Evolutionary conservation across 176 grass and related monocot genomes (phyloP).

Genomic region (Aegilops umbellulata): DNA sequence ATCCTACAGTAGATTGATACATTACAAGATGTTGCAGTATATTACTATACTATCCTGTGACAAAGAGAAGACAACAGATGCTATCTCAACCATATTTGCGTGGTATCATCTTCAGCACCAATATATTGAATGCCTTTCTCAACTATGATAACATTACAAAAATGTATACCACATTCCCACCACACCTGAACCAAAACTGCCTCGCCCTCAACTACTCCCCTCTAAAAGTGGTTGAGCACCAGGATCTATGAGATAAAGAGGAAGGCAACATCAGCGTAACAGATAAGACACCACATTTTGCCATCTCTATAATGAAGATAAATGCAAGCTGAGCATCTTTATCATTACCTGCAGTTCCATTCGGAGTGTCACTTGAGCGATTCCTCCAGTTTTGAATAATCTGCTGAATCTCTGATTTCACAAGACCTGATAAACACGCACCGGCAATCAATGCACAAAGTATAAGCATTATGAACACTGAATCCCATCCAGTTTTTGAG

Average conservation of each 20-base stretch:
- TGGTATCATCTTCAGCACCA: background rate
- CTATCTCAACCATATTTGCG: background rate
- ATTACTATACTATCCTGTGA: background rate
- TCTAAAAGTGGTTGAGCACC: constrained; percentile 43
- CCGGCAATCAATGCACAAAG: constrained; percentile 46
- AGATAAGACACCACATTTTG: background rate
- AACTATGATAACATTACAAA: constrained; percentile 3
- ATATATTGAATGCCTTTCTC: background rate
- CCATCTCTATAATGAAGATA: background rate
- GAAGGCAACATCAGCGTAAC: constrained; percentile 1
- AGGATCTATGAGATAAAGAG: constrained; percentile 30
- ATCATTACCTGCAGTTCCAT: constrained; percentile 45
- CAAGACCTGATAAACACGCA: constrained; percentile 37
- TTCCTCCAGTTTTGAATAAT: constrained; percentile 35
- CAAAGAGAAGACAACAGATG: background rate
- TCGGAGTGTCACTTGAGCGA: background rate
- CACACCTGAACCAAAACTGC: background rate
- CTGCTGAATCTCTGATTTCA: constrained; percentile 50
- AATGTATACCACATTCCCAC: constrained; percentile 7
- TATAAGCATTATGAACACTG: constrained; percentile 62
- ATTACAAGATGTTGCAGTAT: constrained; percentile 3
- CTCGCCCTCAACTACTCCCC: constrained; percentile 26
- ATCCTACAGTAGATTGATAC: constrained; percentile 4
- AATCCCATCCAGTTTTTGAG: constrained; percentile 49
- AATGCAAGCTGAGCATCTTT: background rate